Conservation (phyloP, 805 yeast species). For the Wickerhamiella slavikovae region DNA sequence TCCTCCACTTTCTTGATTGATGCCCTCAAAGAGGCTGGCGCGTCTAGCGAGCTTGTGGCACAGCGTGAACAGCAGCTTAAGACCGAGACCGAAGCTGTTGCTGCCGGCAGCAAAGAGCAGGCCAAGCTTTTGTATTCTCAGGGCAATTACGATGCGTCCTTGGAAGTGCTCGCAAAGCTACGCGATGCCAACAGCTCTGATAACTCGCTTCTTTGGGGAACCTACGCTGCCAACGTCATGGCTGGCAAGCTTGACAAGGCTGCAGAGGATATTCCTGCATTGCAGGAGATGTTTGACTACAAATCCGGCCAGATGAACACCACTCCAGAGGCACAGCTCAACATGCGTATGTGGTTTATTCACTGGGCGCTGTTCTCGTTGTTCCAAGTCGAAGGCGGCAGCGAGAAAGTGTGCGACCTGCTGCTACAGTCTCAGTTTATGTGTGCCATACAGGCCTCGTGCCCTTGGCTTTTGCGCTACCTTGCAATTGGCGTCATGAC, state of each 20-base stretch:
- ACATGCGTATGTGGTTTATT: conserved; percentile 45
- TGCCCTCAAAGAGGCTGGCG: conserved; percentile 8
- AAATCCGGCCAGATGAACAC: conserved; percentile 32
- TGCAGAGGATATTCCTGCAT: conserved; percentile 15
- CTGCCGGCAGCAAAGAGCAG: conserved; percentile 7
- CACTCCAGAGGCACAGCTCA: conserved; percentile 37
- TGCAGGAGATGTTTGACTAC: conserved; percentile 39
- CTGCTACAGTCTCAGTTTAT: conserved; percentile 39
- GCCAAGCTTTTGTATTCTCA: conserved; percentile 23
- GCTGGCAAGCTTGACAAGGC: conserved; percentile 32
- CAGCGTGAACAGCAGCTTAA: neutral
- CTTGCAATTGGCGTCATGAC: conserved; percentile 35
- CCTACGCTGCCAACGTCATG: conserved; percentile 39
- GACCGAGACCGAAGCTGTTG: conserved; percentile 1
- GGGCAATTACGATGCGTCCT: conserved; percentile 22
- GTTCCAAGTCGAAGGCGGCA: conserved; percentile 31
- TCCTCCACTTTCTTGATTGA: conserved; percentile 3
- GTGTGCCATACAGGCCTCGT: conserved; percentile 46
- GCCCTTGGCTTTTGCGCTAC: conserved; percentile 54
- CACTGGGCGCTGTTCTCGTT: conserved; percentile 51
- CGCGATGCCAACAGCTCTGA: conserved; percentile 20
- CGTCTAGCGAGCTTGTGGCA: neutral
- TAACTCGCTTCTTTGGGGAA: conserved; percentile 41
- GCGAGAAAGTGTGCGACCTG: conserved; percentile 33
- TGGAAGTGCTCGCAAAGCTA: conserved; percentile 5